Base-by-base conservation (phyloP, 768 basidiomycete species). In the Mycena metata region DNA sequence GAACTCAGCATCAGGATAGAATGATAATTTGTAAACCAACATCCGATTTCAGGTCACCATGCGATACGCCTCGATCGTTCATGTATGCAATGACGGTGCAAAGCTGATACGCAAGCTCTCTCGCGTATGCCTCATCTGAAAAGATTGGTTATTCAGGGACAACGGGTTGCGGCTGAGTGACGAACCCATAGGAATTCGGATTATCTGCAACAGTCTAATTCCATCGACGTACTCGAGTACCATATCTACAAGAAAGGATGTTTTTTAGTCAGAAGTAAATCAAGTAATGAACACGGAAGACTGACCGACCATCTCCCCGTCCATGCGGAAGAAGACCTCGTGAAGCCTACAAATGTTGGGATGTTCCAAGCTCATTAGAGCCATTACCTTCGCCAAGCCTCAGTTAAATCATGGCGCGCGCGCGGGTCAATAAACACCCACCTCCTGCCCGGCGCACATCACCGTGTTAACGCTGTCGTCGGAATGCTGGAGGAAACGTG, bases 21-120 rank as follows among this genome's bases (percentile, higher is more conserved):
- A 39, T 30, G 15, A 13, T 4, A 43, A n/a, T 0, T 6, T 56
- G 39, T 21, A 17, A 23, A 66, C 67, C 15, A 7, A 66, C 70
- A 16, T 87, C 84, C 0, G 90, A 90, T 73, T 92, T 92, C 59
- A 92, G 78, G 73, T 94, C 92, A 11, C 92, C 86, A 77, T 93
- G 92, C 0, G 89, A 84, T 55, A 93, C 86, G 9, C 85, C 86
- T 69, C 52, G 19, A 10, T 19, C 12, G 60, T 73, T 69, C 39
- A 70, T 52, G 30, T 58, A 68, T n/a, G 84, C 79, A 35, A 87
- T 75, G 0, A 85, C 90, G 5, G 82, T 78, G 74, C 90, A 91
- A 24, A 92, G 81, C 74, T 90, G 88, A 51, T 79, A 81, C 0
- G 89, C 86, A 60, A 91, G 77, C 33, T 85, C 82, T 43, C 83